Percentiles rank a stretch among this genome's conserved stretches.
phyloP scores from a whole-genome alignment of 2,329 filamentous ascomycete genomes.

The Sporothrix euskadiensis region DNA sequence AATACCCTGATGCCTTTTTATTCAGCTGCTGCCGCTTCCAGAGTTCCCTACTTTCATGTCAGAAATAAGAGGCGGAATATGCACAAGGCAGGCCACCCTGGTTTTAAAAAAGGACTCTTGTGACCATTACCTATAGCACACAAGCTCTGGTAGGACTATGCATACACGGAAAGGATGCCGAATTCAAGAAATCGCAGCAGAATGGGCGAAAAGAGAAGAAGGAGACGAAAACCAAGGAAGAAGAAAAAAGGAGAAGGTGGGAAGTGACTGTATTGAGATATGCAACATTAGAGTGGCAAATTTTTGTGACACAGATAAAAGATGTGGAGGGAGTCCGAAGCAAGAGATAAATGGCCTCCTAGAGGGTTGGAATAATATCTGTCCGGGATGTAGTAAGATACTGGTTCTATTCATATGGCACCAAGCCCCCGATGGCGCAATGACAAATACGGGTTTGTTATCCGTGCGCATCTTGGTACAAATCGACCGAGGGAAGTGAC shows the following conservation, averaged over 20 bases:
- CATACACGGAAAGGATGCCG: constrained; percentile 3
- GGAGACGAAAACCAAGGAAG: too few relatives aligned
- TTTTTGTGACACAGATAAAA: neutral
- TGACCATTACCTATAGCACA: constrained; percentile 13
- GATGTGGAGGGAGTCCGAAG: neutral
- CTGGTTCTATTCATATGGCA: neutral
- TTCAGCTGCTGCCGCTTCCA: neutral
- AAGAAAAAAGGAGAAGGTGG: neutral
- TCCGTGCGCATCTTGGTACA: constrained; percentile 19
- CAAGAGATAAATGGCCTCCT: neutral
- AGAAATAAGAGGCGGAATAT: neutral
- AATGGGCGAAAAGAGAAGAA: too few relatives aligned
- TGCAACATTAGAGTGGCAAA: neutral
- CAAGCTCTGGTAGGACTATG: neutral
- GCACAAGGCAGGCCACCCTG: constrained; percentile 5
- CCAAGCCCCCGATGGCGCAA: constrained; percentile 15
- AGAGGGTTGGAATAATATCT: neutral
- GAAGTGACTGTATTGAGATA: neutral
- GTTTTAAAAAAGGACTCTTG: neutral
- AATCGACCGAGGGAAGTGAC: neutral
- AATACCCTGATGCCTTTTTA: neutral
- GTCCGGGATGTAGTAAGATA: neutral
- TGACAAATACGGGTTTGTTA: neutral
- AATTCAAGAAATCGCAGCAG: neutral
- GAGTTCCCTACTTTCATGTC: neutral